phyloP scores from a whole-genome alignment of 2,329 filamentous ascomycete species.

The Rutstroemia sp. region DNA sequence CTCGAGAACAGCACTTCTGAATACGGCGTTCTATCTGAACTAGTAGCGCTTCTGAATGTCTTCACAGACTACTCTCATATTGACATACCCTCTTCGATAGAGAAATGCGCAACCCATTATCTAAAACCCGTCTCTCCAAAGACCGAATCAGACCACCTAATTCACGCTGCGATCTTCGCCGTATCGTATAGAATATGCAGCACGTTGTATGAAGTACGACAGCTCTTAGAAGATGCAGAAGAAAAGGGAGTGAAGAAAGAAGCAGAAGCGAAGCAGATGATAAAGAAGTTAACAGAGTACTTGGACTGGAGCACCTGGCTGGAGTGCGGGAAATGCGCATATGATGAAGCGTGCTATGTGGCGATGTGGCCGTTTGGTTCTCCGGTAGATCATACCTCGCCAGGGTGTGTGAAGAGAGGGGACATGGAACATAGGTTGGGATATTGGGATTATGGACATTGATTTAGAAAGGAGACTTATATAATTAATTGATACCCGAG shows the following conservation, averaged over 20 bases:
- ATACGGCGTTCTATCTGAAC: slow-evolving; percentile 30
- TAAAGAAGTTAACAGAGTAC: slow-evolving; percentile 1
- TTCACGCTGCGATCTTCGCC: slow-evolving; percentile 36
- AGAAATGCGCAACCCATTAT: slow-evolving; percentile 42
- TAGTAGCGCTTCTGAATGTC: slow-evolving; percentile 35
- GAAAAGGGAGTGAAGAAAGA: not conserved
- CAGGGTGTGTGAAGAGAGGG: slow-evolving; percentile 34
- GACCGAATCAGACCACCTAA: slow-evolving; percentile 38
- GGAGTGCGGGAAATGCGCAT: slow-evolving; percentile 42
- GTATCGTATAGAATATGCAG: slow-evolving; percentile 37
- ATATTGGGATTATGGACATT: slow-evolving; percentile 5
- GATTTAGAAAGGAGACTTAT: not conserved
- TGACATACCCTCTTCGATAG: slow-evolving; percentile 33
- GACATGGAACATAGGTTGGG: not conserved
- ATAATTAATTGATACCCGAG: no score
- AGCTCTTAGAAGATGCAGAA: slow-evolving; percentile 9
- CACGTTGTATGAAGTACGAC: slow-evolving; percentile 21
- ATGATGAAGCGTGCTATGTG: slow-evolving; percentile 49
- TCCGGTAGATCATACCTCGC: slow-evolving; percentile 44
- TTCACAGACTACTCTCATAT: slow-evolving; percentile 38
- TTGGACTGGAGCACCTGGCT: slow-evolving; percentile 51
- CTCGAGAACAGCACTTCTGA: slow-evolving; percentile 3
- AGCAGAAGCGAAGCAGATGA: not conserved
- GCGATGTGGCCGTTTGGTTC: slow-evolving; percentile 57
- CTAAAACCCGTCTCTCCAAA: slow-evolving; percentile 29